Evolutionary conservation across 306 rosid species (phyloP), one percentile per base, ranked within the genome.

Genomic region (Dryas alaskensis): DNA sequence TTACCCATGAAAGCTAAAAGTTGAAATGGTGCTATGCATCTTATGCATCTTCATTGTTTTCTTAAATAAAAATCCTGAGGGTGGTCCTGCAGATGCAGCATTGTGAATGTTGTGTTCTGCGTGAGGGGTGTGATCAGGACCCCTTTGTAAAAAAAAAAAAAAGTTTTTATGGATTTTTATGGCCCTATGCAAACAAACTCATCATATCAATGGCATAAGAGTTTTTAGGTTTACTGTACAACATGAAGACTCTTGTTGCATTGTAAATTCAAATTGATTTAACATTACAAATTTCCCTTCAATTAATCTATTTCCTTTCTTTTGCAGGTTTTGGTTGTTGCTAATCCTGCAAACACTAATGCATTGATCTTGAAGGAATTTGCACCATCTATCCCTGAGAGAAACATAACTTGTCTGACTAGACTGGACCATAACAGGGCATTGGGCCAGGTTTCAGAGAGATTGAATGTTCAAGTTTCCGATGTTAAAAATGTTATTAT

Each of bases 371-470:
- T 94, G 93, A 94, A 94, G 84, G 99, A 94, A 81, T 94, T 76
- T 16, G 99, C 98, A 58, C 99, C 99, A 60, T 94, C 99, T 45
- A 88, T 94, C 68, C 96, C 96, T 4, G 96, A 91, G 90, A 91
- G 79, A 60, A 94, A 94, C 82, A 91, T 94, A 64, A 53, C 96
- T 54, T 86, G 92, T 81, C 80, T 94, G 92, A 94, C 99, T 5
- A 88, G 99, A 86, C 78, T 95, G 67, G 99, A 95, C 48, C 99
- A 95, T 81, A 95, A 95, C 81, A 88, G 97, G 95, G 98, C 99
- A 13, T 75, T 95, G 80, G 98, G 99, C 49, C 99, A 95, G 87
- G 84, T 95, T 80, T 95, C 99, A 47, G 99, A 95, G 82, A 88
- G 93, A 67, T 52, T 95, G 81, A 86, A 77, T 3, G 77, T 90